Percentiles rank a stretch among this genome's conserved stretches.
Conservation (phyloP, 2,329 filamentous ascomycete genomes). For the Sporothrix schenckii region DNA sequence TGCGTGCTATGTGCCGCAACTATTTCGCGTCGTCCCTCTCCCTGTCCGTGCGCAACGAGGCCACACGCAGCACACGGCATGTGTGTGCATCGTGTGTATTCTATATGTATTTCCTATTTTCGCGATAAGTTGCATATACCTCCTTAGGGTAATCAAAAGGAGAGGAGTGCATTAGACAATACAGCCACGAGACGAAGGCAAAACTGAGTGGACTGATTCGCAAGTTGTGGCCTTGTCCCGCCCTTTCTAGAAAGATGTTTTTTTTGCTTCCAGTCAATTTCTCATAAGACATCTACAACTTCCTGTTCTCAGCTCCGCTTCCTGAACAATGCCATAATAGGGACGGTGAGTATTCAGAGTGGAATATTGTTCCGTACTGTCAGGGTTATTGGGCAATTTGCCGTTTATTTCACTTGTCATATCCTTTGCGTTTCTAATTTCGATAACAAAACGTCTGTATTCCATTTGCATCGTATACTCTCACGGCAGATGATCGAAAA, state of each 20-base stretch:
- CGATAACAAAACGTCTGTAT: neutral
- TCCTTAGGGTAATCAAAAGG: neutral
- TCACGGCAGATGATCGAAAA: neutral
- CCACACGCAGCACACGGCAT: neutral
- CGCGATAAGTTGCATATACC: neutral
- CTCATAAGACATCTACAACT: neutral
- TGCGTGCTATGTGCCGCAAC: neutral
- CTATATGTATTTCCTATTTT: neutral
- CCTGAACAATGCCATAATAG: neutral
- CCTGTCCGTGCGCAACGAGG: constrained; percentile 2
- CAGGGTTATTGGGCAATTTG: neutral
- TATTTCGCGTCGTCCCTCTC: neutral
- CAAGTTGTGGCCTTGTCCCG: constrained; percentile 4
- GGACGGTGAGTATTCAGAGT: neutral
- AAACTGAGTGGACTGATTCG: neutral
- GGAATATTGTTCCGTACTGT: neutral
- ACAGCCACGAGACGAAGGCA: constrained; percentile 8
- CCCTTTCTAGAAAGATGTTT: constrained; percentile 16
- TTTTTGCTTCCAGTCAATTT: neutral
- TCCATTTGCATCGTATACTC: neutral
- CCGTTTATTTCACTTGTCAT: neutral
- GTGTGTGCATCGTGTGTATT: neutral
- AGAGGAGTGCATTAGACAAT: constrained; percentile 9
- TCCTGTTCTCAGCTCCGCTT: neutral
- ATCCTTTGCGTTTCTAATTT: neutral